A percentile compares a stretch with the other conserved stretches of the same genome.
Evolutionary conservation across 805 yeast species (phyloP).

Genomic region (Metschnikowia sp.): DNA sequence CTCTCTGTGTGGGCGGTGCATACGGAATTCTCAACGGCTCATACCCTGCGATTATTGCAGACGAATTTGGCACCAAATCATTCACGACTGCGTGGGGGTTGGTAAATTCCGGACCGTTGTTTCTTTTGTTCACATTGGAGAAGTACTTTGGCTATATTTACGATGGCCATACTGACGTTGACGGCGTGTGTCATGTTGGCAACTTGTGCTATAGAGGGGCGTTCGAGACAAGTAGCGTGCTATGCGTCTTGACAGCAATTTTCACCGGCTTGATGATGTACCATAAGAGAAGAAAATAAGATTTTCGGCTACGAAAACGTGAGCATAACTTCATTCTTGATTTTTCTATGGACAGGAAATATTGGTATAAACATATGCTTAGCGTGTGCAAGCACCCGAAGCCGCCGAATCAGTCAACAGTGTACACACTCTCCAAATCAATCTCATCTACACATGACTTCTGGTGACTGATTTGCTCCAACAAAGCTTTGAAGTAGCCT

Average conservation of each 20-base stretch:
- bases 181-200: constrained; percentile 38
- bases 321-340: not conserved
- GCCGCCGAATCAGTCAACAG: constrained; percentile 30
- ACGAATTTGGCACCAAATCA: constrained; percentile 60
- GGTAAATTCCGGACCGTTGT: constrained; percentile 65
- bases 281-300: constrained; percentile 19
- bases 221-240: constrained; percentile 28
- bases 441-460: constrained; percentile 37
- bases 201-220: constrained; percentile 38
- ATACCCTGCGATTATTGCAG: constrained; percentile 74
- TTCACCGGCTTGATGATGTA: constrained; percentile 25
- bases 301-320: not conserved
- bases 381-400: not conserved
- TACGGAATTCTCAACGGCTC: constrained; percentile 73
- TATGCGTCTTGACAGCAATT: constrained; percentile 26
- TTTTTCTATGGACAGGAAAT: constrained; percentile 3
- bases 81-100: constrained; percentile 79
- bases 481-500: constrained; percentile 51
- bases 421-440: constrained; percentile 41
- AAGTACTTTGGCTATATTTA: constrained; percentile 54
- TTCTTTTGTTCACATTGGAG: constrained; percentile 52
- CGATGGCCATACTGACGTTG: constrained; percentile 41
- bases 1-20: constrained; percentile 57
- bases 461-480: constrained; percentile 44
- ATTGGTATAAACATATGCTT: not conserved